phyloP scores from a whole-genome alignment of 2,329 filamentous ascomycete genomes.

The Diaporthe citrichinensis region DNA sequence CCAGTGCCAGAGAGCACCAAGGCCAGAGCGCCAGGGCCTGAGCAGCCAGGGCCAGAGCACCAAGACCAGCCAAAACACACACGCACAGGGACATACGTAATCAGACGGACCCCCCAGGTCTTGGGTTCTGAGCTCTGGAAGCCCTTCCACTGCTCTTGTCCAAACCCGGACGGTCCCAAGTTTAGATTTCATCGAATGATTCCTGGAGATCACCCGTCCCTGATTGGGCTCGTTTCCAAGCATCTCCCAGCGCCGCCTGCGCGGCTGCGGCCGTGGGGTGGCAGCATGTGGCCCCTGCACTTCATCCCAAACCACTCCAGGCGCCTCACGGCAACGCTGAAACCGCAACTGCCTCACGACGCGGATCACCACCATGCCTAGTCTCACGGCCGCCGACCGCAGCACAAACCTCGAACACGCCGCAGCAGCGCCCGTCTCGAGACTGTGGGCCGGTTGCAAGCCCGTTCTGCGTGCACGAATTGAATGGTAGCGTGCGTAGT shows the following conservation, averaged over 20 bases:
- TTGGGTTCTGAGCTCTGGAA: background rate
- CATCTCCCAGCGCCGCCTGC: conserved; percentile 16
- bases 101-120: background rate
- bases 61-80: background rate
- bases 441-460: conserved; percentile 36
- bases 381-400: conserved; percentile 14
- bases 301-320: conserved; percentile 36
- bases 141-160: background rate
- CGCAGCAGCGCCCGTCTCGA: conserved; percentile 34
- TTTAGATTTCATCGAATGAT: conserved; percentile 38
- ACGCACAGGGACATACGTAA: conserved; percentile 33
- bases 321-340: conserved; percentile 37
- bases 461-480: background rate
- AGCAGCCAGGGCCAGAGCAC: background rate
- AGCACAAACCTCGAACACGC: conserved; percentile 44
- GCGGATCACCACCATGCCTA: conserved; percentile 33
- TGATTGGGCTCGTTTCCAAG: conserved; percentile 31
- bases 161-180: conserved; percentile 27
- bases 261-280: conserved; percentile 33
- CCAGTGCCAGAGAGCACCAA: background rate
- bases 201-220: conserved; percentile 30
- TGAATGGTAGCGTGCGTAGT: conserved; percentile 18
- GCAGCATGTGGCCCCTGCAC: conserved; percentile 39
- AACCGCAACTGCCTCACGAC: conserved; percentile 41
- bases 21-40: background rate